These are phyloP conservation scores for Avena eriantha DNA, from an alignment of 176 grass and related monocot genomes.

Conservation along the genomic window DNA sequence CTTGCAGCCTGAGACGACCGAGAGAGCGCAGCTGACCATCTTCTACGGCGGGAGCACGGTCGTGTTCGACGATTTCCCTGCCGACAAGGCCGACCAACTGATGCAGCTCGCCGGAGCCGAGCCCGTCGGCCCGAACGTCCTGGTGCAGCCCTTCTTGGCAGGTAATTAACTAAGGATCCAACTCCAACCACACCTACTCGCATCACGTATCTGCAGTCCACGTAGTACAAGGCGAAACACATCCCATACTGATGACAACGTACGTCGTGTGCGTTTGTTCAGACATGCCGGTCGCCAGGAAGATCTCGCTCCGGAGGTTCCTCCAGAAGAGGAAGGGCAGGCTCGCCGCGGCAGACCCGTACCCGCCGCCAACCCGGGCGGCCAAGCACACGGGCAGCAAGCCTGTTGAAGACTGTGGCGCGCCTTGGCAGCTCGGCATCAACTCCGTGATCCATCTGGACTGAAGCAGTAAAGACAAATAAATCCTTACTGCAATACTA, in stretches of 20 bases:
- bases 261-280: slow-evolving; percentile 4
- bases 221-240: slow-evolving; percentile 30
- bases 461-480: background rate
- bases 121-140: background rate
- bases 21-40: slow-evolving; percentile 70
- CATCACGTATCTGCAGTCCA: no score
- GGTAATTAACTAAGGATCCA: no score
- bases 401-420: slow-evolving; percentile 16
- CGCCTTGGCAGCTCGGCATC: slow-evolving; percentile 48
- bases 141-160: slow-evolving; percentile 35
- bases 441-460: slow-evolving; percentile 40
- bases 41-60: slow-evolving; percentile 71
- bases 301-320: slow-evolving; percentile 84
- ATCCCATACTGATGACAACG: background rate
- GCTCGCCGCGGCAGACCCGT: slow-evolving; percentile 36
- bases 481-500: background rate
- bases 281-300: slow-evolving; percentile 93
- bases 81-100: slow-evolving; percentile 68
- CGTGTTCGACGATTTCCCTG: slow-evolving; percentile 81
- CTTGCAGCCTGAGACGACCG: slow-evolving; percentile 10
- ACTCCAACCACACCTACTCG: no score
- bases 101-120: slow-evolving; percentile 52
- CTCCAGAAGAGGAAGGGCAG: slow-evolving; percentile 82
- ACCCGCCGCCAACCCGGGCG: slow-evolving; percentile 22
- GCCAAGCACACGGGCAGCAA: slow-evolving; percentile 21